Evolutionary conservation across 352 stramenopile genomes (phyloP).

Genomic region (Phytophthora sojae): DNA sequence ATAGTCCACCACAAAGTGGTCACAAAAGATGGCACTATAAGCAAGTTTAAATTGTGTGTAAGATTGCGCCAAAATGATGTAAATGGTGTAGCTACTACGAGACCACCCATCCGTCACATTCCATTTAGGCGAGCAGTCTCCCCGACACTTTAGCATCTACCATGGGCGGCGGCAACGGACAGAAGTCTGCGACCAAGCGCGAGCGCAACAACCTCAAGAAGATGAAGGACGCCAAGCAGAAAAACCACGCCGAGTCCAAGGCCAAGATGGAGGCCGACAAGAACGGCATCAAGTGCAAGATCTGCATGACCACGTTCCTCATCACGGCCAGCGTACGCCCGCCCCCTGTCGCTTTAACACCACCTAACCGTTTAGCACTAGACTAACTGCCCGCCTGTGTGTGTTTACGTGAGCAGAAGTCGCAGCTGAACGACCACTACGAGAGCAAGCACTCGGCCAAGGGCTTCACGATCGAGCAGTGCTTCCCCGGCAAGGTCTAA

Average conservation of each 20-base stretch:
- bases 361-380: background rate
- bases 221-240: constrained; percentile 83
- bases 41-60: background rate
- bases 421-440: constrained; percentile 84
- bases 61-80: background rate
- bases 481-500: constrained; percentile 56
- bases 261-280: constrained; percentile 85
- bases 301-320: constrained; percentile 91
- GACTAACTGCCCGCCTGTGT: background rate
- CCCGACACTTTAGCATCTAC: constrained; percentile 12
- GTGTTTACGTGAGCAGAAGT: constrained; percentile 38
- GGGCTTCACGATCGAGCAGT: constrained; percentile 79
- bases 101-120: constrained; percentile 2
- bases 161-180: constrained; percentile 87
- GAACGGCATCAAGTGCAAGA: constrained; percentile 86
- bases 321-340: constrained; percentile 81
- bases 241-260: constrained; percentile 82
- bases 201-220: constrained; percentile 90
- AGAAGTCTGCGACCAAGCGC: constrained; percentile 82
- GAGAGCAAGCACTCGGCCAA: constrained; percentile 83
- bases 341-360: constrained; percentile 5
- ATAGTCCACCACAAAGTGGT: background rate
- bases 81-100: background rate
- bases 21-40: too few species aligned
- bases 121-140: background rate